These are phyloP conservation scores for Gossypium davidsonii DNA, from an alignment of 441 rosid species.

Conservation along the genomic window DNA sequence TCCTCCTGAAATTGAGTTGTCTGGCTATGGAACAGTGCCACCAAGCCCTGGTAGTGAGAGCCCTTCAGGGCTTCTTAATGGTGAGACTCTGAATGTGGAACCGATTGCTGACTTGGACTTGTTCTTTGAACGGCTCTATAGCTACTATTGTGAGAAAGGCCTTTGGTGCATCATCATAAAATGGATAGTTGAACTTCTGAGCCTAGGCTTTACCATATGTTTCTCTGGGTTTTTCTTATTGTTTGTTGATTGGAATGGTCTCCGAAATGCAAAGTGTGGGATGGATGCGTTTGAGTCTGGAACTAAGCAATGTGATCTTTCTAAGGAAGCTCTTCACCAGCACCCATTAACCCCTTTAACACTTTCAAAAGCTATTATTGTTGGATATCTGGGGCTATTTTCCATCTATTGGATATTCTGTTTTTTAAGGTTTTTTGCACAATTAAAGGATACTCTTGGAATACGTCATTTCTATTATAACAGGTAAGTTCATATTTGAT, in stretches of 20 bases:
- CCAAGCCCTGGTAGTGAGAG: constrained; percentile 97
- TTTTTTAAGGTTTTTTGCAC: constrained; percentile 86
- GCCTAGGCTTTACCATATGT: constrained; percentile 81
- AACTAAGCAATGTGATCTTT: constrained; percentile 91
- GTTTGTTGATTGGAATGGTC: constrained; percentile 96
- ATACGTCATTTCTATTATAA: constrained; percentile 76
- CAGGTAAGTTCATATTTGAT: constrained; percentile 43
- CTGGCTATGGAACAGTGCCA: constrained; percentile 69
- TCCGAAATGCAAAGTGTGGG: constrained; percentile 94
- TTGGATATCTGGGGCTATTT: constrained; percentile 84
- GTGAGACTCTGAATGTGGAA: constrained; percentile 73
- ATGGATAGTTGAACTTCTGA: constrained; percentile 94
- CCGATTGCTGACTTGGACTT: constrained; percentile 91
- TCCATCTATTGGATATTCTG: constrained; percentile 87
- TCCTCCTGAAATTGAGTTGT: constrained; percentile 82
- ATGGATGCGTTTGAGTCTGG: constrained; percentile 98
- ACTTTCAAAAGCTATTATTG: constrained; percentile 69
- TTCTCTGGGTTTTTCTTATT: constrained; percentile 92
- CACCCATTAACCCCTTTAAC: constrained; percentile 90
- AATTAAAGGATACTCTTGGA: constrained; percentile 70
- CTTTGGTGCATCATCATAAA: constrained; percentile 91
- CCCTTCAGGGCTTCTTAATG: constrained; percentile 91
- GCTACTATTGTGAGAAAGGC: constrained; percentile 96
- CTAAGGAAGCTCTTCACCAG: constrained; percentile 80
- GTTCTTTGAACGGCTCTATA: constrained; percentile 82